These are phyloP conservation scores for Coffea eugenioides DNA, from an alignment of 257 asterid genomes.

Conservation along the genomic window DNA sequence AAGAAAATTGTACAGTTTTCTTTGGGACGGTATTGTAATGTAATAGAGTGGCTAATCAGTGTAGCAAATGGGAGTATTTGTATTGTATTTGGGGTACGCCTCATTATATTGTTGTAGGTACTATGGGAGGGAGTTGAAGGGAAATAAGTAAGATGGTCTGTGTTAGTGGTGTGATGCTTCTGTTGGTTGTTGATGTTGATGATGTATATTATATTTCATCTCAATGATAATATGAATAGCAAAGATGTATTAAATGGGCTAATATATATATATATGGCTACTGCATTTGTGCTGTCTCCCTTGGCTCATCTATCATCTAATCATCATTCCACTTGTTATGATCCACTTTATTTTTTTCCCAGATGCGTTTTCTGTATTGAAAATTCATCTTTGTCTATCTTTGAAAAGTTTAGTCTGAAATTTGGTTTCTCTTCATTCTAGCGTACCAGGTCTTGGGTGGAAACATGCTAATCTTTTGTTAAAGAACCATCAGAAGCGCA, in stretches of 20 bases:
- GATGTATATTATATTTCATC: constrained; percentile 14
- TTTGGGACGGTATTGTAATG: background rate
- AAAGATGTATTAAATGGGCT: background rate
- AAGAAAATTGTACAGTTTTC: background rate
- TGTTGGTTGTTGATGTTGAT: background rate
- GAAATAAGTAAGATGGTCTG: background rate
- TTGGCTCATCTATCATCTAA: background rate
- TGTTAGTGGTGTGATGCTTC: background rate
- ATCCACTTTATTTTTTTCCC: too few species aligned
- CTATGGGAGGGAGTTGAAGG: background rate
- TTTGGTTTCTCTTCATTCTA: too few species aligned
- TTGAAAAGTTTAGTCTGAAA: too few species aligned
- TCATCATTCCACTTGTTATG: background rate
- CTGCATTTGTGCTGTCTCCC: background rate
- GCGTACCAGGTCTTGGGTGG: too few species aligned
- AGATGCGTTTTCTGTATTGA: too few species aligned
- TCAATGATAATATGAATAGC: constrained; percentile 7
- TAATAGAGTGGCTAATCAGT: background rate
- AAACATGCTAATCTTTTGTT: too few species aligned
- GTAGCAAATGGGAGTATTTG: constrained; percentile 13
- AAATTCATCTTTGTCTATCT: too few species aligned
- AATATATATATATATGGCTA: background rate
- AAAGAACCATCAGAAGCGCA: too few species aligned
- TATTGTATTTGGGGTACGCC: constrained; percentile 7
- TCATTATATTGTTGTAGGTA: constrained; percentile 3